phyloP scores from a whole-genome alignment of 1,139 yeast species.

The Meyerozyma carpophila region DNA sequence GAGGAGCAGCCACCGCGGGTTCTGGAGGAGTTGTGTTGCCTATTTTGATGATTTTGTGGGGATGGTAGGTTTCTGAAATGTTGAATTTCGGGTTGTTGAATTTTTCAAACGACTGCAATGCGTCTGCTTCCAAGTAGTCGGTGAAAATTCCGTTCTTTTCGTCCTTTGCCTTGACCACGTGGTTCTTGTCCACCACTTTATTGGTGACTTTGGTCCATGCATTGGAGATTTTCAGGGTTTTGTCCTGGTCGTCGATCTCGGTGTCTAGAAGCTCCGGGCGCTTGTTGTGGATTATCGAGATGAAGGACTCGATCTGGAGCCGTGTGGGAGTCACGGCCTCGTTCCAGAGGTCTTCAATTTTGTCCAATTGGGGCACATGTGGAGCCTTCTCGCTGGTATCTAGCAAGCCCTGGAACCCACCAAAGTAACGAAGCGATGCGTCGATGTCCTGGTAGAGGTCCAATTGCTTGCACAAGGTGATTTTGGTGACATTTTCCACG shows the following conservation, averaged over 20 bases:
- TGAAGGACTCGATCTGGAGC: constrained; percentile 33
- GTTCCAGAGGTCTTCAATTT: constrained; percentile 33
- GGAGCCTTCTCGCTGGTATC: constrained; percentile 2
- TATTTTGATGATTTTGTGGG: constrained; percentile 16
- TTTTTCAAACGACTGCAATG: constrained; percentile 25
- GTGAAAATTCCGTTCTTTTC: constrained; percentile 27
- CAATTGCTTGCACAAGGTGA: constrained; percentile 26
- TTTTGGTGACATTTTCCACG: constrained; percentile 35
- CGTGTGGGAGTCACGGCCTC: constrained; percentile 23
- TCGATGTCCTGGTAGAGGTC: constrained; percentile 25
- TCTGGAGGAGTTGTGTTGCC: constrained; percentile 14
- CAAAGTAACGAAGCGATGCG: constrained; percentile 25
- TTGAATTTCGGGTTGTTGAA: constrained; percentile 25
- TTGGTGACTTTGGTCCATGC: constrained; percentile 23
- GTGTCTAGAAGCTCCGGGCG: constrained; percentile 27
- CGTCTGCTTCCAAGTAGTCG: constrained; percentile 29
- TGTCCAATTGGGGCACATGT: constrained; percentile 8
- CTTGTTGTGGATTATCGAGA: constrained; percentile 22
- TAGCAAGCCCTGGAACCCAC: constrained; percentile 35
- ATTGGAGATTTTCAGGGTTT: constrained; percentile 19
- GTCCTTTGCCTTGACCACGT: constrained; percentile 23
- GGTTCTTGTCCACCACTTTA: constrained; percentile 20
- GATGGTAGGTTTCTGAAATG: constrained; percentile 27
- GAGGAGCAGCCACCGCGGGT: constrained; percentile 12
- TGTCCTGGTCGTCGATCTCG: constrained; percentile 27